Conservation (phyloP, 2,329 filamentous ascomycete genomes). For the Nemania sp. region DNA sequence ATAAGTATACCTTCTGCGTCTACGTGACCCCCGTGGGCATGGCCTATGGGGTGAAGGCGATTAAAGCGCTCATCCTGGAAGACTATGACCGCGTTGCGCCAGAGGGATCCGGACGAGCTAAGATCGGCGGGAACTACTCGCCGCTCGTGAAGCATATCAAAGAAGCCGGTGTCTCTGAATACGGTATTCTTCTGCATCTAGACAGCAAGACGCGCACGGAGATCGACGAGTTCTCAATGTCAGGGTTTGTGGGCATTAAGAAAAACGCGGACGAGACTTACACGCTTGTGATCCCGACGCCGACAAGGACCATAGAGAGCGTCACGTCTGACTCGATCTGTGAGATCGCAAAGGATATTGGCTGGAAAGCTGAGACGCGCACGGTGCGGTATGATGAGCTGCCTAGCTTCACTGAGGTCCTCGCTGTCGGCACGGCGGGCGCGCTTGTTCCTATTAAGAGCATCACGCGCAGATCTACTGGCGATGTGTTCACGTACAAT, state of each 20-base stretch:
- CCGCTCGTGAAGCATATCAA: conserved; percentile 9
- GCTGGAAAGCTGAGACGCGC: conserved; percentile 11
- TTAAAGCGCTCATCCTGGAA: conserved; percentile 1
- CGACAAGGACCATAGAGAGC: conserved; percentile 6
- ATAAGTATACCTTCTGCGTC: conserved; percentile 17
- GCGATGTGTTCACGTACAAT: conserved; percentile 10
- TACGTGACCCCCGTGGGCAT: conserved; percentile 1
- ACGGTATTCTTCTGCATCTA: conserved; percentile 15
- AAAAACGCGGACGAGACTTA: not conserved
- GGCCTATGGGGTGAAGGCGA: not conserved
- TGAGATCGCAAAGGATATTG: conserved; percentile 4
- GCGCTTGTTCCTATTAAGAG: conserved; percentile 5
- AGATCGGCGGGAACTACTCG: conserved; percentile 19
- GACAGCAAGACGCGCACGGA: conserved; percentile 5
- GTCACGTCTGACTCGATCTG: conserved; percentile 10
- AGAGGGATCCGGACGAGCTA: not conserved
- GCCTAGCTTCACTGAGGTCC: not conserved
- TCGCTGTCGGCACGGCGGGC: conserved; percentile 4
- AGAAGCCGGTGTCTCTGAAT: not conserved
- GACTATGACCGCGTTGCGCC: conserved; percentile 16
- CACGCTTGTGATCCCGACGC: conserved; percentile 5
- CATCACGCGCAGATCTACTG: conserved; percentile 14
- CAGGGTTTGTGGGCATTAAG: conserved; percentile 10
- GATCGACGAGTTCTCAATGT: conserved; percentile 22
- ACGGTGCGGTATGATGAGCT: conserved; percentile 8